Conservation (phyloP, 805 yeast species). For the Komagataella populi region DNA sequence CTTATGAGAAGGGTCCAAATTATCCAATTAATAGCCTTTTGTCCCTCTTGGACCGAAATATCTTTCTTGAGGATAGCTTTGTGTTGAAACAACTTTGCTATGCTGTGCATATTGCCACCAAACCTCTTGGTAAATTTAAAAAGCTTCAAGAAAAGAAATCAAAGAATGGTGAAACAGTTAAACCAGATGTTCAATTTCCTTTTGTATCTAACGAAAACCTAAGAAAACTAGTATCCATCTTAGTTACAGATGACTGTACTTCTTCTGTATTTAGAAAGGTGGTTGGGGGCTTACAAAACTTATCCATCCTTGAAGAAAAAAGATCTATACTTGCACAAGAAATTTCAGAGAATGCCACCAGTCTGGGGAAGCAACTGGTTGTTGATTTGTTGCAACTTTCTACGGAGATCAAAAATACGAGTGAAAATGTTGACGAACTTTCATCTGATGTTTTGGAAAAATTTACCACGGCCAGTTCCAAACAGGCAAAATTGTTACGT, state of each 20-base stretch:
- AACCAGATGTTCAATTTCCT: slow-evolving; percentile 30
- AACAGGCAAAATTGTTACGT: slow-evolving; percentile 79
- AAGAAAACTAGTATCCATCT: slow-evolving; percentile 47
- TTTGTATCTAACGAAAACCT: slow-evolving; percentile 49
- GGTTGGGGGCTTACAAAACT: slow-evolving; percentile 65
- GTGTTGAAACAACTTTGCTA: slow-evolving; percentile 68
- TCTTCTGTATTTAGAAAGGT: slow-evolving; percentile 78
- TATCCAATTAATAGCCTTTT: slow-evolving; percentile 67
- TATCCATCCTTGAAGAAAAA: slow-evolving; percentile 48
- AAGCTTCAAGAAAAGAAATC: slow-evolving; percentile 9
- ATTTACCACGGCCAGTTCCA: slow-evolving; percentile 70
- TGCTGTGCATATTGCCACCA: slow-evolving; percentile 63
- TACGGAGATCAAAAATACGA: slow-evolving; percentile 23
- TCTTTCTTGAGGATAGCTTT: slow-evolving; percentile 60
- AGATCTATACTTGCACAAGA: slow-evolving; percentile 54
- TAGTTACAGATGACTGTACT: slow-evolving; percentile 75
- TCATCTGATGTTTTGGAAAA: slow-evolving; percentile 42
- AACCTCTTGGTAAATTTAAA: slow-evolving; percentile 48
- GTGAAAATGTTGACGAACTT: slow-evolving; percentile 26
- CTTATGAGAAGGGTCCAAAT: slow-evolving; percentile 25
- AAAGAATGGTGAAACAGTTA: slow-evolving; percentile 4
- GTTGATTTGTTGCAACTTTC: slow-evolving; percentile 39
- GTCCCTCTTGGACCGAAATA: slow-evolving; percentile 41
- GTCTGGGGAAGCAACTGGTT: slow-evolving; percentile 39
- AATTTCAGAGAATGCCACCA: slow-evolving; percentile 49